Evolutionary conservation across 2,329 filamentous ascomycete species (phyloP), one percentile per base, ranked within the genome.

Genomic region (Ophiocordyceps polyrhachis-furcata): DNA sequence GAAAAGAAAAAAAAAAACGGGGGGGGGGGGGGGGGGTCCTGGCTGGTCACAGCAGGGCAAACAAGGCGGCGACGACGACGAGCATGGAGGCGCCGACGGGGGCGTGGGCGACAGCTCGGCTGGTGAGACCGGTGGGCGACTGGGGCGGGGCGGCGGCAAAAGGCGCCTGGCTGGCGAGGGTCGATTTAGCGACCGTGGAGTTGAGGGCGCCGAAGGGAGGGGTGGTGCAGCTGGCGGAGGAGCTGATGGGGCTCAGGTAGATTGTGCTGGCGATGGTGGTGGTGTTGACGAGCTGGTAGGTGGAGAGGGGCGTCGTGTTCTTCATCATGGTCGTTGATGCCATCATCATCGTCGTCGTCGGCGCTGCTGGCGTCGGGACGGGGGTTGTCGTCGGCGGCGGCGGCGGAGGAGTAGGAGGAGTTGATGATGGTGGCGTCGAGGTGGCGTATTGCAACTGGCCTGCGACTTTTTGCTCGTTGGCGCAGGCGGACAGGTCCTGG

Each of bases 401-500:
- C 3, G 15, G 15, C 2, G 35, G 32, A 35, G 51, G 47, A 42
- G 52, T 49, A 38, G 55, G 43, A 29, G 52, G 49, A 28, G 56
- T 42, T 31, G 42, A 13, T 14, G 45, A 29, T 43, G 55, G 54
- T 41, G 57, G 50, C 23, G 55, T 53, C 23, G 62, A 53, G 12
- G 57, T 59, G 11, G 63, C 58, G 41, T 61, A 55, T 45, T 66
- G 56, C 23, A 67, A 64, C 49, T 69, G 63, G 43, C 65, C 65
- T 43, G 64, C 59, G 45, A 79, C 68, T 40, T 58, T 59, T 44
- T 70, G 73, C 29, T 67, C 64, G 44, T 62, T 59, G 46, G 76
- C 75, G 59, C 76, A 81, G 41, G 69, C 59, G 23, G 58, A 59
- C 43, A 77, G 63, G 49, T 68, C 63, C 65, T 72, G 64, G 48